Conservation (phyloP, 495 filamentous ascomycete species). For the Penicillium longicatenatum region DNA sequence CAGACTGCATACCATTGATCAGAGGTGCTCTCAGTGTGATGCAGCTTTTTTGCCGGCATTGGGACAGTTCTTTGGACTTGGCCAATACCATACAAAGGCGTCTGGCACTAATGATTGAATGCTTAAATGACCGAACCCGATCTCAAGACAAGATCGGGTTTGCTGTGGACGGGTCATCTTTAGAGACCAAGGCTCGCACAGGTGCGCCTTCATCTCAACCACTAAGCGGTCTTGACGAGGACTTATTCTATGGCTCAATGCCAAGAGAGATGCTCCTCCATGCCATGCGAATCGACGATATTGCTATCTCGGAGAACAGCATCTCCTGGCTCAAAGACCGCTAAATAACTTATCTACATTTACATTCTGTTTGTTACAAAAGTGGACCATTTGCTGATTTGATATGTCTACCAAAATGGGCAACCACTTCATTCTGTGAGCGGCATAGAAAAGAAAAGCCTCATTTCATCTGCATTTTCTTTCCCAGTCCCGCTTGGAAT, state of each 20-base stretch:
- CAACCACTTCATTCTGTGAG: constrained; percentile 1
- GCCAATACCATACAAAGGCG: constrained; percentile 33
- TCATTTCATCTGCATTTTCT: constrained; percentile 3
- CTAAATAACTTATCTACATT: constrained; percentile 9
- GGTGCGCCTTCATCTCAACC: constrained; percentile 17
- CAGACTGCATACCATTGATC: constrained; percentile 49
- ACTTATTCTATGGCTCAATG: constrained; percentile 39
- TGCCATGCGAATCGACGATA: constrained; percentile 34
- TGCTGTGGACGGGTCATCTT: constrained; percentile 30
- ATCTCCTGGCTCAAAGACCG: constrained; percentile 35
- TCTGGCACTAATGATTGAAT: constrained; percentile 31
- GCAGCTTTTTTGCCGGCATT: constrained; percentile 35
- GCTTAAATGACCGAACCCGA: constrained; percentile 24
- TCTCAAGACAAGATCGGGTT: constrained; percentile 36
- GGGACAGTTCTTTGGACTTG: constrained; percentile 35
- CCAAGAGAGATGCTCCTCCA: constrained; percentile 34
- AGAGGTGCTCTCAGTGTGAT: constrained; percentile 43
- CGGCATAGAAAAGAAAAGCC: constrained; percentile 2
- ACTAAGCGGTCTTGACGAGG: constrained; percentile 26
- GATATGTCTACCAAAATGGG: constrained; percentile 3
- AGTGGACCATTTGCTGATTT: background rate
- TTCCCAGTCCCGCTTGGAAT: background rate
- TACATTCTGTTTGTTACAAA: constrained; percentile 2
- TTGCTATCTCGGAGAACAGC: constrained; percentile 22
- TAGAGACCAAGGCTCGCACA: constrained; percentile 36